These are phyloP conservation scores for Ceraceosorus guamensis DNA, from an alignment of 1,284 basidiomycete genomes.

Conservation along the genomic window DNA sequence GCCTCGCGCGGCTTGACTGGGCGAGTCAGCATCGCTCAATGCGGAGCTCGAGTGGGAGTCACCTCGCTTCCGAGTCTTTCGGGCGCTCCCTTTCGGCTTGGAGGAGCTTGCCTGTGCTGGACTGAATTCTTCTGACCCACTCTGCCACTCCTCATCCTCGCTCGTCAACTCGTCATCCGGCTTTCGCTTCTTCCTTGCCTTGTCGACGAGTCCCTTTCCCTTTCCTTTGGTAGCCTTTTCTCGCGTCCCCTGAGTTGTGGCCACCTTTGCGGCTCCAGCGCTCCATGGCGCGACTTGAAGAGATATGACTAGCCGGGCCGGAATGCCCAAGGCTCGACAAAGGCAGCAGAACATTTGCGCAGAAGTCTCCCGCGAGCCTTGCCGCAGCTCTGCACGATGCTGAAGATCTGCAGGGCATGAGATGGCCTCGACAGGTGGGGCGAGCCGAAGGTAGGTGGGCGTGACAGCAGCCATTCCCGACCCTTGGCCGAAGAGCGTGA, in stretches of 20 bases:
- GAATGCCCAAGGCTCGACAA: constrained; percentile 77
- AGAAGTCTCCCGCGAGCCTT: constrained; percentile 77
- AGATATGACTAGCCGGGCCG: constrained; percentile 78
- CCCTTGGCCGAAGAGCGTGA: constrained; percentile 47
- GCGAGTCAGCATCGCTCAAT: no score
- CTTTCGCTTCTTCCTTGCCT: constrained; percentile 5
- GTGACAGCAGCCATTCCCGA: constrained; percentile 10
- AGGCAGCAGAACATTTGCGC: constrained; percentile 86
- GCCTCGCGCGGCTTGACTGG: background rate
- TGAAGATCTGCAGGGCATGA: constrained; percentile 73
- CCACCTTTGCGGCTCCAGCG: constrained; percentile 47
- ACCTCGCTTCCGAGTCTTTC: no score
- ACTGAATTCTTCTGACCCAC: background rate
- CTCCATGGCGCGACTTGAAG: constrained; percentile 83
- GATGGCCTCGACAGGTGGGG: constrained; percentile 62
- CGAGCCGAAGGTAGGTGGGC: constrained; percentile 44
- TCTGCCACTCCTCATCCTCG: constrained; percentile 12
- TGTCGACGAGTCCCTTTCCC: background rate
- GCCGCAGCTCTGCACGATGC: constrained; percentile 73
- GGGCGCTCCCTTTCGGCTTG: no score
- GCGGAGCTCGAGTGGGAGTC: no score
- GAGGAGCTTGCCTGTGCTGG: background rate
- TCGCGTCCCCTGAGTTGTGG: constrained; percentile 14
- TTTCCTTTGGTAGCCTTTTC: constrained; percentile 11
- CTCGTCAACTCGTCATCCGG: constrained; percentile 28